Percentiles rank a stretch among this genome's conserved stretches.
Evolutionary conservation across 495 filamentous ascomycete genomes (phyloP).

Genomic region (Xylaria grammica): DNA sequence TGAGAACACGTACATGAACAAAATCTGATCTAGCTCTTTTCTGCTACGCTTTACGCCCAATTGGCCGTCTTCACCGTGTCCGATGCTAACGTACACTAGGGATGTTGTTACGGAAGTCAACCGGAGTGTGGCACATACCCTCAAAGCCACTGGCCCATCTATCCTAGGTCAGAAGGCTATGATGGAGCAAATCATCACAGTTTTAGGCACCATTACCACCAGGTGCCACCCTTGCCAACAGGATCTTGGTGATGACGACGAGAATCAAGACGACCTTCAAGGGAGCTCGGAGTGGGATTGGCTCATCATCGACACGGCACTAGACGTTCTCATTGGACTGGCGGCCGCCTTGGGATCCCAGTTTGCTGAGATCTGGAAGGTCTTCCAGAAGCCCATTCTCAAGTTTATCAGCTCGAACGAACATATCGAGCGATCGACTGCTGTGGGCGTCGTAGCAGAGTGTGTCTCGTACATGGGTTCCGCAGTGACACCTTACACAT

Average conservation of each 20-base stretch:
- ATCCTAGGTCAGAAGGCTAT: conserved; percentile 74
- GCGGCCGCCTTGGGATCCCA: conserved; percentile 79
- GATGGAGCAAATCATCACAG: conserved; percentile 58
- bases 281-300: conserved; percentile 97
- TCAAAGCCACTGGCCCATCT: conserved; percentile 89
- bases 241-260: conserved; percentile 80
- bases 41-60: conserved; percentile 18
- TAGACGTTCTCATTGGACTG: conserved; percentile 86
- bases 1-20: conserved; percentile 77
- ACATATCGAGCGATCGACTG: conserved; percentile 81
- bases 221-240: conserved; percentile 92
- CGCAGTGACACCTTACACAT: conserved; percentile 77
- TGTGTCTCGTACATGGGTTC: conserved; percentile 84
- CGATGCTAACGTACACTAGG: conserved; percentile 59
- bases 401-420: conserved; percentile 87
- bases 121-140: conserved; percentile 87
- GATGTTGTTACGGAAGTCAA: conserved; percentile 94
- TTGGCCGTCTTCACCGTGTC: conserved; percentile 19
- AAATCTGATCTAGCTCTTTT: conserved; percentile 50
- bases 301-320: conserved; percentile 90
- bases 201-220: conserved; percentile 78
- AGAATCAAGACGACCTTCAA: conserved; percentile 68
- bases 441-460: conserved; percentile 91
- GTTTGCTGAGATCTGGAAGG: conserved; percentile 88
- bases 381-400: conserved; percentile 87